Conservation (phyloP, 2,329 filamentous ascomycete species). For the Trichocomaceae sp. region DNA sequence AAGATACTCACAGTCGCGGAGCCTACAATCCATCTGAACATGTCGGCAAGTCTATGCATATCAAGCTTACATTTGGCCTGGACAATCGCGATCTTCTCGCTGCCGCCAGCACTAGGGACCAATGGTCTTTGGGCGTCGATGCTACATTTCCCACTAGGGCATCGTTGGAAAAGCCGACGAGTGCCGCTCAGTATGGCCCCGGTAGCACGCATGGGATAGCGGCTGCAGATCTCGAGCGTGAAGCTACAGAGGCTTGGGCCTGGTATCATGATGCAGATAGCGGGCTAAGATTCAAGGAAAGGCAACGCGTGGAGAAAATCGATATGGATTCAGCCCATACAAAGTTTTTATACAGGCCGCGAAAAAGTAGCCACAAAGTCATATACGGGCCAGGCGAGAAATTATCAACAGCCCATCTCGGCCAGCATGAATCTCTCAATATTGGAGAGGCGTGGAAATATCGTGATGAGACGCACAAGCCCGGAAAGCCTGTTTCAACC, state of each 20-base stretch:
- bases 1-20: constrained; percentile 33
- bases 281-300: constrained; percentile 35
- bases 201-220: constrained; percentile 39
- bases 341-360: constrained; percentile 37
- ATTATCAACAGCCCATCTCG: constrained; percentile 40
- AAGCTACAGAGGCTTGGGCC: constrained; percentile 43
- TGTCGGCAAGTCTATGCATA: constrained; percentile 38
- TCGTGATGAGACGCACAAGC: constrained; percentile 11
- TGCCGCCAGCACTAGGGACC: constrained; percentile 43
- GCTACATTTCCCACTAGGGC: constrained; percentile 46
- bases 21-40: constrained; percentile 30
- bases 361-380: constrained; percentile 34
- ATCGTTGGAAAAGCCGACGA: constrained; percentile 26
- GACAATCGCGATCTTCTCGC: constrained; percentile 45
- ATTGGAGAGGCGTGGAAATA: constrained; percentile 40
- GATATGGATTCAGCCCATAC: constrained; percentile 29
- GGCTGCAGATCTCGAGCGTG: constrained; percentile 36
- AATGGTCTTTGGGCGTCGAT: constrained; percentile 44
- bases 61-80: constrained; percentile 47
- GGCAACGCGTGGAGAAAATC: constrained; percentile 36
- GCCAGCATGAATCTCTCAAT: constrained; percentile 37
- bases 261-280: constrained; percentile 47
- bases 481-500: not conserved
- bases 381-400: constrained; percentile 46
- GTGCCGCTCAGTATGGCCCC: constrained; percentile 30